These are phyloP conservation scores for Penicillium paneum DNA, from an alignment of 2,329 filamentous ascomycete species.

Conservation along the genomic window DNA sequence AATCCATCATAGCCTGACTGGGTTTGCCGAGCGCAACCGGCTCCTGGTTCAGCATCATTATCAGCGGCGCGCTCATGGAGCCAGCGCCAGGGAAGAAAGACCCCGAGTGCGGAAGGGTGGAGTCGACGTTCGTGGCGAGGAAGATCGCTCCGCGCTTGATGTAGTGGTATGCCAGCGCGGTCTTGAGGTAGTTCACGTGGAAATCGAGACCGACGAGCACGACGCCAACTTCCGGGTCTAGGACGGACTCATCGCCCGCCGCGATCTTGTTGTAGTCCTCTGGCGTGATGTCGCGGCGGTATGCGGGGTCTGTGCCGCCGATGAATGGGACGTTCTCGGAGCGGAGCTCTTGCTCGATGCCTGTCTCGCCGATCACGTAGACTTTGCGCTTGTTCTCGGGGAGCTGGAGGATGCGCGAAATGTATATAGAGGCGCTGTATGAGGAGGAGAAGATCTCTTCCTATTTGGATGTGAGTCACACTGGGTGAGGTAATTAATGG, in stretches of 20 bases:
- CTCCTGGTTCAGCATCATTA: slow-evolving; percentile 65
- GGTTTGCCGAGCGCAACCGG: slow-evolving; percentile 87
- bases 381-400: slow-evolving; percentile 82
- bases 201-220: slow-evolving; percentile 91
- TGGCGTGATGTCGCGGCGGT: slow-evolving; percentile 72
- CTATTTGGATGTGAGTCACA: slow-evolving; percentile 32
- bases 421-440: slow-evolving; percentile 94
- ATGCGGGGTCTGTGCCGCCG: slow-evolving; percentile 78
- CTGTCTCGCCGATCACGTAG: slow-evolving; percentile 85
- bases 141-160: slow-evolving; percentile 75
- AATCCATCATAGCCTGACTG: slow-evolving; percentile 99
- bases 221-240: slow-evolving; percentile 85
- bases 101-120: slow-evolving; percentile 76
- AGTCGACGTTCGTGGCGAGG: slow-evolving; percentile 90
- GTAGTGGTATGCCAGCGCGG: slow-evolving; percentile 81
- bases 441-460: slow-evolving; percentile 96
- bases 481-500: neutral
- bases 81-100: slow-evolving; percentile 90
- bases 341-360: slow-evolving; percentile 83
- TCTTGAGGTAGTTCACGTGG: slow-evolving; percentile 92
- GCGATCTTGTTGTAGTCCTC: slow-evolving; percentile 79
- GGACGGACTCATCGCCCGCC: slow-evolving; percentile 61
- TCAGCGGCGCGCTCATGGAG: slow-evolving; percentile 71
- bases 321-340: slow-evolving; percentile 76
- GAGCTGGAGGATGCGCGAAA: slow-evolving; percentile 82